Percentiles rank a stretch among this genome's conserved stretches.
These are phyloP conservation scores for Circinella umbellata DNA, from an alignment of 371 early-diverging fungal genomes.

Conservation along the genomic window DNA sequence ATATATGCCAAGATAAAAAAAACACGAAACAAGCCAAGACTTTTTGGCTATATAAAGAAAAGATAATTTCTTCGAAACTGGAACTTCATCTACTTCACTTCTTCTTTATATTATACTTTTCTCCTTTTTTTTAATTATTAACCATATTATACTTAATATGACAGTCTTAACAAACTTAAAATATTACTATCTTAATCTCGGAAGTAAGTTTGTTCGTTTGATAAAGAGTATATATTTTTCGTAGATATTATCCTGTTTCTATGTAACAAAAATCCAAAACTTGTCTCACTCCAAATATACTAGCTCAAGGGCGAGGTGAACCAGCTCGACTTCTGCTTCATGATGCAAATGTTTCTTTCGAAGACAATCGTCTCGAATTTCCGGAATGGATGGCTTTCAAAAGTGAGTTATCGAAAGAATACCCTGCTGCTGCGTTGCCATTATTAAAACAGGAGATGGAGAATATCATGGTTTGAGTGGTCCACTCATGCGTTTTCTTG, in stretches of 20 bases:
- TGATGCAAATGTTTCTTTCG: neutral
- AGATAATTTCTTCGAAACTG: too few species aligned
- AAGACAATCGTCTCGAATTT: neutral
- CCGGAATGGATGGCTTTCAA: neutral
- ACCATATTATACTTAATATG: neutral
- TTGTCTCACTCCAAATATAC: neutral
- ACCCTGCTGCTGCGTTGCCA: constrained; percentile 1
- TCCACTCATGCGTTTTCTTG: neutral
- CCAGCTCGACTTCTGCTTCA: neutral
- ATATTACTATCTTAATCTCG: neutral
- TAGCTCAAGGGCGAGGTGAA: constrained; percentile 5
- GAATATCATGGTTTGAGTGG: neutral
- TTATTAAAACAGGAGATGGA: neutral
- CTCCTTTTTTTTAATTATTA: neutral
- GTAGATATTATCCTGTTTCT: too few species aligned
- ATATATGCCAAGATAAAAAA: neutral
- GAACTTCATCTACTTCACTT: too few species aligned
- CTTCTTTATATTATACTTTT: neutral
- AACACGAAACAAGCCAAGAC: neutral
- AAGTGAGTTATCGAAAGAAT: neutral
- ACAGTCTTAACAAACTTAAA: constrained; percentile 3
- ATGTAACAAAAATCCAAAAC: too few species aligned
- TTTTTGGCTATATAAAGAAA: neutral
- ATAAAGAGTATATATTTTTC: neutral
- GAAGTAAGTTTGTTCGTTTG: neutral